A percentile compares a stretch with the other conserved stretches of the same genome.
Conservation (phyloP, 2,329 filamentous ascomycete species). For the Penicillium fuscoglaucum region DNA sequence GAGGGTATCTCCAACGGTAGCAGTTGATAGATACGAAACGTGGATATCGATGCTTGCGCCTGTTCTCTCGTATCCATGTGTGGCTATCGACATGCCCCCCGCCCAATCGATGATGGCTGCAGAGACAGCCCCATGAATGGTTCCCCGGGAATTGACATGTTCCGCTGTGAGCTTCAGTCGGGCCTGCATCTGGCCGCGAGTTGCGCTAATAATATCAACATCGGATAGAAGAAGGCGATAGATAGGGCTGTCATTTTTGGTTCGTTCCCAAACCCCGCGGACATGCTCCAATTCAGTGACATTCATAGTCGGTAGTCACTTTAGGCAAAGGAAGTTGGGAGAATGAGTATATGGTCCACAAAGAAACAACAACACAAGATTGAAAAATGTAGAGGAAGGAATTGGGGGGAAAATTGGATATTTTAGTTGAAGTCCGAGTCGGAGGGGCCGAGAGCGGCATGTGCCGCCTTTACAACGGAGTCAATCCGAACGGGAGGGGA, state of each 20-base stretch:
- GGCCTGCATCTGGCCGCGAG: constrained; percentile 7
- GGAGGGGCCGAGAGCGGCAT: neutral
- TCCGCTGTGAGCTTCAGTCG: constrained; percentile 11
- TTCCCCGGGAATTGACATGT: constrained; percentile 12
- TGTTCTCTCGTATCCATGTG: constrained; percentile 10
- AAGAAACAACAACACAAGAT: neutral
- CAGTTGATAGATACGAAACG: constrained; percentile 11
- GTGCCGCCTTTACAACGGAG: neutral
- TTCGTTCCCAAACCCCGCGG: constrained; percentile 11
- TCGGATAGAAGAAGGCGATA: constrained; percentile 9
- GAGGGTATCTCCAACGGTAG: constrained; percentile 1
- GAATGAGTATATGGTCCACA: neutral
- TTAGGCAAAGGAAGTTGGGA: neutral
- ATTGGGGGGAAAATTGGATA: no score
- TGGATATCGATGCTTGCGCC: constrained; percentile 12
- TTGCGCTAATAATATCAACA: constrained; percentile 8
- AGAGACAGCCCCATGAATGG: constrained; percentile 11
- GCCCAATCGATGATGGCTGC: constrained; percentile 13
- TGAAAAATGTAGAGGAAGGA: neutral
- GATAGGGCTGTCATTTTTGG: constrained; percentile 11
- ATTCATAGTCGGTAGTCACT: neutral
- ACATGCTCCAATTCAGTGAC: constrained; percentile 6
- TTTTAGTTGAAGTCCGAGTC: neutral
- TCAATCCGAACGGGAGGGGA: neutral
- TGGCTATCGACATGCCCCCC: constrained; percentile 11